Evolutionary conservation across 768 basidiomycete genomes (phyloP), one percentile per base, ranked within the genome.

Genomic region (Hemileccinum impolitum): DNA sequence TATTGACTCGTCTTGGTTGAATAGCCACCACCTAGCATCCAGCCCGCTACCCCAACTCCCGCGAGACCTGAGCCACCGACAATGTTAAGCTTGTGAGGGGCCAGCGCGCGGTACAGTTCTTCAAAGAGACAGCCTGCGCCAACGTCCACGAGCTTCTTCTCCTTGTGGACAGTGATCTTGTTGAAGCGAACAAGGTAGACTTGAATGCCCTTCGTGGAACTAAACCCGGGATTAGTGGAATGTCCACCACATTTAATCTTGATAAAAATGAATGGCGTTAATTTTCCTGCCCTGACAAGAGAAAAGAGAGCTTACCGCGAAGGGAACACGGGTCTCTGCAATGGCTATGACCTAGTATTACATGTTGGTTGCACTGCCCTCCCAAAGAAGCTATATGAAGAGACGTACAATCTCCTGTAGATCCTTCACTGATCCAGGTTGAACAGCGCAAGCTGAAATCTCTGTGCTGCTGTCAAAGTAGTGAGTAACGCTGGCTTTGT

Each of bases 211-310:
- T 34, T 42, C 1, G 68, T 68, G 6, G 69, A 70, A 36, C 63
- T 69, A 50, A 70, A 71, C 3, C 55, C 52, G 11, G 61, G 59
- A 31, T 61, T 62, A 13, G 55, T 47, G 1, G 56, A 42, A 44
- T 71, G 69, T 6, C 69, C 70, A 21, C 70, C 69, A 1, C 63
- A 58, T 48, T 71, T 70, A 41, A 70, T 41, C 68, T 70, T 40
- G 28, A 30, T 18, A 46, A 10, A 25, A 11, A n/a, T 21, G 4
- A 14, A 17, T 3, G 6, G 17, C 6, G 23, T 31, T 14, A 17
- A 40, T 11, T 21, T 25, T 32, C 0, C 2, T 3, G 26, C 2
- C 3, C 9, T 11, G 15, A 34, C 15, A 19, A 28, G 3, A 2
- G 26, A 26, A 34, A n/a, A 5, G 8, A 13, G 1, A 15, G 36